These are phyloP conservation scores for Cladorrhinum sp. DNA, from an alignment of 2,329 filamentous ascomycete genomes.

Conservation along the genomic window DNA sequence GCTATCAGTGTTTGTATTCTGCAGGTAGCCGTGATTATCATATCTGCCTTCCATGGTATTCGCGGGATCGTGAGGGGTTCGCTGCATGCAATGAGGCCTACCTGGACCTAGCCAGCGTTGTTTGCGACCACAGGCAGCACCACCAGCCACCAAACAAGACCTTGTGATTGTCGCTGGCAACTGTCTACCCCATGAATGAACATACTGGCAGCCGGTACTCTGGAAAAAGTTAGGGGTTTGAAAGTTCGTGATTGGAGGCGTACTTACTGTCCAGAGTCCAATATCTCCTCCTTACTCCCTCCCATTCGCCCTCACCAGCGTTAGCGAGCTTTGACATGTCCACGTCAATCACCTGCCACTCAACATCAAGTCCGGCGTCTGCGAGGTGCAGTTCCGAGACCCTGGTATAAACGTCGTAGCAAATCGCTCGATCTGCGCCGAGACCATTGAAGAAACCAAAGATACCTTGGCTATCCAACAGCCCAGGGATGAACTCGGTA, in stretches of 20 bases:
- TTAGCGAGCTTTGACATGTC: conserved; percentile 63
- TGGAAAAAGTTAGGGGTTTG: conserved; percentile 34
- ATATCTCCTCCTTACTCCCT: conserved; percentile 82
- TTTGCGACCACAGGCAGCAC: neutral
- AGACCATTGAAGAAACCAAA: conserved; percentile 91
- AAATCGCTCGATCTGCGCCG: conserved; percentile 86
- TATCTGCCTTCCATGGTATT: neutral
- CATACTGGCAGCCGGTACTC: conserved; percentile 72
- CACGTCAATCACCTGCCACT: conserved; percentile 77
- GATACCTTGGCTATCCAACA: conserved; percentile 68
- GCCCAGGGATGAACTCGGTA: conserved; percentile 75
- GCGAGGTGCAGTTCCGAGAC: conserved; percentile 88
- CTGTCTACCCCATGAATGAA: conserved; percentile 57
- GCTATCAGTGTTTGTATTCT: neutral
- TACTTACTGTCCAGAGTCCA: conserved; percentile 75
- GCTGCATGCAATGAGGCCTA: conserved; percentile 14
- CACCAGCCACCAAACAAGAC: neutral
- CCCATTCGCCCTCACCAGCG: conserved; percentile 74
- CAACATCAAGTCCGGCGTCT: conserved; percentile 84
- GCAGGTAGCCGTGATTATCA: neutral
- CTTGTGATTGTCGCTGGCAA: neutral
- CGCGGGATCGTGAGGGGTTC: neutral
- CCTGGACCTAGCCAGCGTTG: neutral
- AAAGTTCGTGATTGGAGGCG: conserved; percentile 9
- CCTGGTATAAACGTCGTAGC: conserved; percentile 93